Evolutionary conservation across 331 rosid species (phyloP), one percentile per base, ranked within the genome.

Genomic region (Phaseolus coccineus): DNA sequence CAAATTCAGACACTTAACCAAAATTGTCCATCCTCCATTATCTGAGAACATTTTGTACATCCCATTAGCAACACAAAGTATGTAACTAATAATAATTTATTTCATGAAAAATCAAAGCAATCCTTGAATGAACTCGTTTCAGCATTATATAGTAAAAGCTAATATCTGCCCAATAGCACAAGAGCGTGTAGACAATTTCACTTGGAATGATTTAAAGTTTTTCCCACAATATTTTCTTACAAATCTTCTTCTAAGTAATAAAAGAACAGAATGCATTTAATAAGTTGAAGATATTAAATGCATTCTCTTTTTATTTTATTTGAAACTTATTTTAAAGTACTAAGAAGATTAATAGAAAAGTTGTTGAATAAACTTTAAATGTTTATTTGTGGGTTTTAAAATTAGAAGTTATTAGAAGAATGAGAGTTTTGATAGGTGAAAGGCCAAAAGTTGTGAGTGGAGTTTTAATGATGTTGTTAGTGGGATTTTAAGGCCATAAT

Each of bases 21-120:
- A 44, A 42, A 6, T 1, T 42, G 47, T 37, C 5, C 6, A 37
- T 35, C 93, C 30, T 87, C 85, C 14, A 68, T 87, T 16, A 79
- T 88, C 46, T 87, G 90, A 84, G 87, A 84, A 88, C 24, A 62
- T 47, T 75, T 31, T 62, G 24, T 5, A 58, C 39, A 64, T 37
- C 44, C 46, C 33, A 2, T 31, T 31, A 31, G 69, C 70, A 35
- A 9, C 70, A 31, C n/a, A 37, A n/a, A 64, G 1, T n/a, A 64
- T n/a, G 15, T 35, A 0, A 35, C 0, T 6, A 12, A 39, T 22
- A 28, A 12, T 35, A 14, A 55, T 55, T 59, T 15, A 44, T 37
- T n/a, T 31, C 5, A 11, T 50, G 55, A 13, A 35, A 50, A 65
- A 33, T 64, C 12, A 33, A 16, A 9, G 19, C 66, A 42, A 25